Evolutionary conservation across 495 filamentous ascomycete genomes (phyloP).

Genomic region (Amphirosellinia nigrospora): DNA sequence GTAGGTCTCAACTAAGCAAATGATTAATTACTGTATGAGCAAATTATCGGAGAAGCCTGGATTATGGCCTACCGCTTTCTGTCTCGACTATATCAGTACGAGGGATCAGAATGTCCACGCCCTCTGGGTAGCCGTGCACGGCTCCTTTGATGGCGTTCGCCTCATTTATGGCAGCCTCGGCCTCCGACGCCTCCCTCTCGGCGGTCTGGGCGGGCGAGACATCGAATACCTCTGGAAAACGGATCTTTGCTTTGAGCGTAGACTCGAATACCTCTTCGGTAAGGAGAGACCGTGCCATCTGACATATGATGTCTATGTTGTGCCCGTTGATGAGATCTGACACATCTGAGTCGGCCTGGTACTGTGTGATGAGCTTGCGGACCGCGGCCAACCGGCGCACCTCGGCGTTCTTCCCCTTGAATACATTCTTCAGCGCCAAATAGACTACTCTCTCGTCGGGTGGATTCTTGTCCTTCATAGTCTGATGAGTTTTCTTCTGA

Average conservation of each 20-base stretch:
- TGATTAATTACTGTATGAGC: neutral
- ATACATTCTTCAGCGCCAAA: conserved; percentile 25
- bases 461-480: conserved; percentile 19
- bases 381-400: neutral
- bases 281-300: conserved; percentile 12
- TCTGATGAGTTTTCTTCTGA: neutral
- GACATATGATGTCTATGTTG: conserved; percentile 1
- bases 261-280: conserved; percentile 19
- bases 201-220: conserved; percentile 18
- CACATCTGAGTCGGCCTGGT: neutral
- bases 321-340: conserved; percentile 2
- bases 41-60: neutral
- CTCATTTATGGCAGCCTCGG: conserved; percentile 18
- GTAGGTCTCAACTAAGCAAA: conserved; percentile 3
- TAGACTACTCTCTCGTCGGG: conserved; percentile 24
- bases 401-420: conserved; percentile 18
- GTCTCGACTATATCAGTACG: neutral
- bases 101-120: neutral
- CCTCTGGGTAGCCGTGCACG: neutral
- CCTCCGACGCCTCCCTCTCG: conserved; percentile 16
- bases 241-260: conserved; percentile 20
- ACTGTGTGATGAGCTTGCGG: conserved; percentile 9
- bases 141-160: conserved; percentile 17
- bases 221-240: conserved; percentile 20
- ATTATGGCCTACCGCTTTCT: conserved; percentile 7